phyloP scores from a whole-genome alignment of 169 alveolate species.

The Plasmodium inui region DNA sequence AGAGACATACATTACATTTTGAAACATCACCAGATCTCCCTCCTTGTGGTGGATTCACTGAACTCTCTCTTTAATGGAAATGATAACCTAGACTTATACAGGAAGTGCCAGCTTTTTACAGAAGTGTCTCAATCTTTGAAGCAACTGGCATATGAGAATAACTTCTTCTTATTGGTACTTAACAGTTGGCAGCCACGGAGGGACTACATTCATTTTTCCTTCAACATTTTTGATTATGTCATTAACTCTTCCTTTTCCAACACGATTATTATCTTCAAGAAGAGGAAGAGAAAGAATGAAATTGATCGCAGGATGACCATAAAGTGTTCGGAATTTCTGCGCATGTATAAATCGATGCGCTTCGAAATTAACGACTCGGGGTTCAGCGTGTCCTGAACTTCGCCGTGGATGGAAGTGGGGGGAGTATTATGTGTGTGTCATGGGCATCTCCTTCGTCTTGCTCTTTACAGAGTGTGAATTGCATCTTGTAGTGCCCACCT shows the following conservation, averaged over 20 bases:
- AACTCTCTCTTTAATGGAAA: slow-evolving; percentile 36
- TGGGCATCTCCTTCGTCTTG: no score
- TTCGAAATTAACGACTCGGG: slow-evolving; percentile 40
- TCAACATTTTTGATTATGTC: slow-evolving; percentile 13
- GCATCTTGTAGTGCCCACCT: background rate
- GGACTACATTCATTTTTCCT: background rate
- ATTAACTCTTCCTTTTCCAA: slow-evolving; percentile 27
- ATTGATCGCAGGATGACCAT: slow-evolving; percentile 9
- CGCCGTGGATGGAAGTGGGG: background rate
- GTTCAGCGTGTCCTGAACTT: background rate
- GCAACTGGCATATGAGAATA: slow-evolving; percentile 32
- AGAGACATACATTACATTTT: slow-evolving; percentile 21
- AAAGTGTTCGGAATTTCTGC: slow-evolving; percentile 35
- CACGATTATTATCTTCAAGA: slow-evolving; percentile 23
- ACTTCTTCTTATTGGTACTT: slow-evolving; percentile 32
- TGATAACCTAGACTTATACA: slow-evolving; percentile 12
- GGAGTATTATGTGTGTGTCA: no score
- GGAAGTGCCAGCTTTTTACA: slow-evolving; percentile 12
- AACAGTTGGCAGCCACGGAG: slow-evolving; percentile 21
- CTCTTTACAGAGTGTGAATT: no score
- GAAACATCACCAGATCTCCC: slow-evolving; percentile 33
- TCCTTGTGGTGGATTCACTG: slow-evolving; percentile 49
- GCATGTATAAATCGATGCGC: slow-evolving; percentile 20
- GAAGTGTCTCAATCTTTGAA: slow-evolving; percentile 24
- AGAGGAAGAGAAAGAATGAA: slow-evolving; percentile 11